A percentile compares a stretch with the other conserved stretches of the same genome.
Evolutionary conservation across 495 filamentous ascomycete genomes (phyloP).

Genomic region (Penicillium turbatum): DNA sequence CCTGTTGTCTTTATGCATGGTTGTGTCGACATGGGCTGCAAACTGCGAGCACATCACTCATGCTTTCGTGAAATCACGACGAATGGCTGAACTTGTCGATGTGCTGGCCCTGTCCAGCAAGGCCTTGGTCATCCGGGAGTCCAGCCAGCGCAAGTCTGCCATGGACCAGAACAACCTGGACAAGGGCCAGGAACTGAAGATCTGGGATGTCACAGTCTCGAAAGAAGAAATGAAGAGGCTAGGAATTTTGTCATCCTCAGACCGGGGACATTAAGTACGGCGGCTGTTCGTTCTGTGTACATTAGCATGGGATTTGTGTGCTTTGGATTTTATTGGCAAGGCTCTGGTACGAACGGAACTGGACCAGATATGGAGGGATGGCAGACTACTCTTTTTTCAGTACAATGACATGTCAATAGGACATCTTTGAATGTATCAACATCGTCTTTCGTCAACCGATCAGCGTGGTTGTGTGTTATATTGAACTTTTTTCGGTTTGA

Average conservation of each 20-base stretch:
- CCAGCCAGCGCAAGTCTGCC: conserved; percentile 34
- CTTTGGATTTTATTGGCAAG: background rate
- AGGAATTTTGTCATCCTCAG: background rate
- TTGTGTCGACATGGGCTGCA: conserved; percentile 63
- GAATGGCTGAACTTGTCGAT: conserved; percentile 76
- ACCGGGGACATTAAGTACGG: conserved; percentile 9
- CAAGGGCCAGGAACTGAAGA: conserved; percentile 40
- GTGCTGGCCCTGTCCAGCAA: conserved; percentile 69
- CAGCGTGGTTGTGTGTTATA: too few relatives aligned
- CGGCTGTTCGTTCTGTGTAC: conserved; percentile 18
- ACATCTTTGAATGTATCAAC: conserved; percentile 2
- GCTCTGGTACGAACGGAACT: conserved; percentile 4
- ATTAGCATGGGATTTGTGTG: conserved; percentile 18
- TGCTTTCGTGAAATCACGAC: conserved; percentile 58
- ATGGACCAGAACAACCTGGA: conserved; percentile 30
- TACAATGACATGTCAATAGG: conserved; percentile 3
- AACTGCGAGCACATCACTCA: conserved; percentile 58
- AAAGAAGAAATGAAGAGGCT: conserved; percentile 25
- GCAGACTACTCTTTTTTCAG: background rate
- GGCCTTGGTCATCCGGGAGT: conserved; percentile 51
- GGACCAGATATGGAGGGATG: conserved; percentile 8
- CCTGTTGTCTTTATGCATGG: conserved; percentile 69
- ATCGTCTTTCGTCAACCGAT: background rate
- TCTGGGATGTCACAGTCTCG: conserved; percentile 43
- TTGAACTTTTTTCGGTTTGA: too few relatives aligned